These are phyloP conservation scores for Lyophyllum shimeji DNA, from an alignment of 768 basidiomycete species.

Conservation along the genomic window DNA sequence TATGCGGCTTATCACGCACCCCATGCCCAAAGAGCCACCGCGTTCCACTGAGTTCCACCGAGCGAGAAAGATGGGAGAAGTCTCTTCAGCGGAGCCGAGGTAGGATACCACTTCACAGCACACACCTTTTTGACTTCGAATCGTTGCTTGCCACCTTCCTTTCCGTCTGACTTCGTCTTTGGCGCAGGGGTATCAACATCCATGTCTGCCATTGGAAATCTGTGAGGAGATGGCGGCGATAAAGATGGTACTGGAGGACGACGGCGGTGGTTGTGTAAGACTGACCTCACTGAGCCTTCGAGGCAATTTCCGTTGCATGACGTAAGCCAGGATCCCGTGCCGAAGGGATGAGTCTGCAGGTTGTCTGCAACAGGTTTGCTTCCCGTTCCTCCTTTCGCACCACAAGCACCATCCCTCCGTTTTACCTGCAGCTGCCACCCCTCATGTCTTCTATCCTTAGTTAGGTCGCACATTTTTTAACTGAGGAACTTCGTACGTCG, in stretches of 20 bases:
- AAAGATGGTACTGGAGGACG: background rate
- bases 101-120: conserved; percentile 1
- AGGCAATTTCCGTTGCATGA: background rate
- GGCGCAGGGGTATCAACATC: conserved; percentile 52
- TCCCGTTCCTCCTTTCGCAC: no score
- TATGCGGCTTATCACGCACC: conserved; percentile 42
- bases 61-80: background rate
- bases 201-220: conserved; percentile 54
- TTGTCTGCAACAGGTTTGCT: no score
- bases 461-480: no score
- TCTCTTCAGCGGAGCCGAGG: conserved; percentile 1
- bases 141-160: conserved; percentile 70
- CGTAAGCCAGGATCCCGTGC: background rate
- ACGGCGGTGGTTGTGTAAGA: background rate
- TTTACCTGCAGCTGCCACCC: no score
- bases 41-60: conserved; percentile 99
- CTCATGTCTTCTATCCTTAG: no score
- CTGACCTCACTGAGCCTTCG: background rate
- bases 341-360: no score
- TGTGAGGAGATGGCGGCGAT: background rate
- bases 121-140: conserved; percentile 99
- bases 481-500: no score
- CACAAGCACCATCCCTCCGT: no score
- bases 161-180: conserved; percentile 45
- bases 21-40: conserved; percentile 98